Evolutionary conservation across 2,329 filamentous ascomycete genomes (phyloP).

Genomic region (Coniella lustricola): DNA sequence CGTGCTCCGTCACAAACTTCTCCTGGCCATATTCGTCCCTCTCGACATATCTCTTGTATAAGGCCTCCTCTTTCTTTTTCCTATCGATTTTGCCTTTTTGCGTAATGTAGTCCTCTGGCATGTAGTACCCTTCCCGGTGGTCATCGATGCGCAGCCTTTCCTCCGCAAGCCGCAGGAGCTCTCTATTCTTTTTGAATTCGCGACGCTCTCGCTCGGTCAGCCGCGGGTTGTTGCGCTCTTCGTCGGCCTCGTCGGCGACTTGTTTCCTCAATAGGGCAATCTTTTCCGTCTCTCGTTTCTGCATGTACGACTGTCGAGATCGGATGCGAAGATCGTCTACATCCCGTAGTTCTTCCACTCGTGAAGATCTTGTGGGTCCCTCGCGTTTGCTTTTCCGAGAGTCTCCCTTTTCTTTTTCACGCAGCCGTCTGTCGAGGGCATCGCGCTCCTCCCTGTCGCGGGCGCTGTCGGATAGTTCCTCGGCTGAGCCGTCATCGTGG

Average conservation of each 20-base stretch:
- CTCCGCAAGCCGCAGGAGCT: constrained; percentile 74
- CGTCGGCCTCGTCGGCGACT: constrained; percentile 79
- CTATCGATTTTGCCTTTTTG: constrained; percentile 85
- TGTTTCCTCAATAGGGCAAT: constrained; percentile 82
- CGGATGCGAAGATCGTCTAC: constrained; percentile 69
- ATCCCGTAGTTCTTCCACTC: constrained; percentile 62
- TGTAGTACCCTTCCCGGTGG: constrained; percentile 81
- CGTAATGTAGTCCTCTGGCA: constrained; percentile 93
- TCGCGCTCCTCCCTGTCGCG: constrained; percentile 69
- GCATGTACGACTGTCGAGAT: constrained; percentile 86
- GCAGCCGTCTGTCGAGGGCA: constrained; percentile 70
- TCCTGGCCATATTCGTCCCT: constrained; percentile 82
- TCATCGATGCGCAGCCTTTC: constrained; percentile 85
- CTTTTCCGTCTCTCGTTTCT: constrained; percentile 83
- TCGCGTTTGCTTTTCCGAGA: constrained; percentile 55
- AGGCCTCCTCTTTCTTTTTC: constrained; percentile 79
- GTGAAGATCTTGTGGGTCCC: constrained; percentile 43
- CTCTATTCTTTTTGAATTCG: constrained; percentile 82
- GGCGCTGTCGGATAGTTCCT: constrained; percentile 54
- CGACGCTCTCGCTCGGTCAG: constrained; percentile 74
- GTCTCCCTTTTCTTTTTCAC: constrained; percentile 61
- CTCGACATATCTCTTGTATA: constrained; percentile 88
- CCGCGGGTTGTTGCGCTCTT: constrained; percentile 67
- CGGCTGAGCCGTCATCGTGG: constrained; percentile 41
- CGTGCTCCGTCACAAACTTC: constrained; percentile 84